Conservation (phyloP, 2,329 filamentous ascomycete genomes). For the Microcyclospora pomicola region DNA sequence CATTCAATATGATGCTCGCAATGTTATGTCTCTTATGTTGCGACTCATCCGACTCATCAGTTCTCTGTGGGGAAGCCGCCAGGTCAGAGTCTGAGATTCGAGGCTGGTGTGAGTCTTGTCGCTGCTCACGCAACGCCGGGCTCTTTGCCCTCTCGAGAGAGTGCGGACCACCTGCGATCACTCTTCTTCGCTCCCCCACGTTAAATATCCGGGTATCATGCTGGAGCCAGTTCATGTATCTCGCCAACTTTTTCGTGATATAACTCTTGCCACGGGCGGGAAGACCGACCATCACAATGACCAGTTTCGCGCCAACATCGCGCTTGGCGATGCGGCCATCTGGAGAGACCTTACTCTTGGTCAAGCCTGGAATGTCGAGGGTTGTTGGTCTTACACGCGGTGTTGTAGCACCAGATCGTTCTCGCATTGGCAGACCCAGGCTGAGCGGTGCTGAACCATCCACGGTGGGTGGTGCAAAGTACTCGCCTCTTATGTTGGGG, state of each 20-base stretch:
- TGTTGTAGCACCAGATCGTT: constrained; percentile 57
- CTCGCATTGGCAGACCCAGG: constrained; percentile 50
- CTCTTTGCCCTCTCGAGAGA: constrained; percentile 20
- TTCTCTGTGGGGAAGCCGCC: neutral
- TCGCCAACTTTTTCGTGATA: constrained; percentile 93
- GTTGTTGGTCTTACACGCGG: constrained; percentile 82
- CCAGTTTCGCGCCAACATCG: constrained; percentile 89
- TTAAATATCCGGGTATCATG: constrained; percentile 96
- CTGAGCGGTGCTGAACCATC: constrained; percentile 4
- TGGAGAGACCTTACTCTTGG: constrained; percentile 85
- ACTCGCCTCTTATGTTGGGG: constrained; percentile 11
- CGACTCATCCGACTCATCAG: constrained; percentile 10
- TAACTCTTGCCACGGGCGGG: constrained; percentile 95
- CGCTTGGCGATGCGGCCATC: constrained; percentile 87
- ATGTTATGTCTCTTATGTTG: constrained; percentile 20
- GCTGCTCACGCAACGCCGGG: constrained; percentile 5
- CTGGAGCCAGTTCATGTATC: constrained; percentile 94
- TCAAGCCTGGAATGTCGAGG: constrained; percentile 91
- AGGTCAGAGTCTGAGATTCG: constrained; percentile 3
- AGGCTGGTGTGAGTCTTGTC: constrained; percentile 7
- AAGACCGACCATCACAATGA: constrained; percentile 96
- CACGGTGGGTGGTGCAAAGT: constrained; percentile 4
- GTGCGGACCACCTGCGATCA: constrained; percentile 50
- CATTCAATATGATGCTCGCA: constrained; percentile 46
- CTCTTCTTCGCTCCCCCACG: constrained; percentile 77